phyloP scores from a whole-genome alignment of 331 rosid species.

The Rhamnella rubrinervis region DNA sequence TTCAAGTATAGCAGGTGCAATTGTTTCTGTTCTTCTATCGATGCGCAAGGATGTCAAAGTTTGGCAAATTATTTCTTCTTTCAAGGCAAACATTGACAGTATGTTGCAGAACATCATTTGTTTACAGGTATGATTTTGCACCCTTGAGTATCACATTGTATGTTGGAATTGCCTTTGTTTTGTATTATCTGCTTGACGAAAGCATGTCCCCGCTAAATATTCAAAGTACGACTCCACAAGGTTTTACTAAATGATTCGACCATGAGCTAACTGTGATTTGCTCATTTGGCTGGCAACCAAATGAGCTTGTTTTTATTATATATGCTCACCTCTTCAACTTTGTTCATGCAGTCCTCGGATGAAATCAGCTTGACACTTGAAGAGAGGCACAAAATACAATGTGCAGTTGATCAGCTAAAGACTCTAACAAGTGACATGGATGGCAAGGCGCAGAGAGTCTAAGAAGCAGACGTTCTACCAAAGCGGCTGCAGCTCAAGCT shows the following conservation, averaged over 20 bases:
- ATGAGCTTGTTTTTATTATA: background rate
- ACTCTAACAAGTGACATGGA: constrained; percentile 5
- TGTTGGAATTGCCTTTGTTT: background rate
- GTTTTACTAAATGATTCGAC: no score
- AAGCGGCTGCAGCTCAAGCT: no score
- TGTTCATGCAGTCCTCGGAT: constrained; percentile 46
- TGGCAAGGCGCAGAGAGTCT: no score
- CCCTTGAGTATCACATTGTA: background rate
- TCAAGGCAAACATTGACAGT: constrained; percentile 42
- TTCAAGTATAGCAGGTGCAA: constrained; percentile 34
- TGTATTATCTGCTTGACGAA: background rate
- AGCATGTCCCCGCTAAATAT: background rate
- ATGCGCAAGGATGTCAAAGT: constrained; percentile 51
- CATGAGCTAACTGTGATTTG: no score
- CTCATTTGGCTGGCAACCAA: background rate
- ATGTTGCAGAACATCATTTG: constrained; percentile 35
- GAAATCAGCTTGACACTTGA: constrained; percentile 41
- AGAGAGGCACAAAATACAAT: constrained; percentile 44
- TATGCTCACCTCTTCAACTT: constrained; percentile 10
- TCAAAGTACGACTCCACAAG: no score
- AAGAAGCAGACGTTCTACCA: no score
- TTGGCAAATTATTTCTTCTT: constrained; percentile 36
- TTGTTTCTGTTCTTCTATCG: constrained; percentile 44
- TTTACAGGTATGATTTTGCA: constrained; percentile 48
- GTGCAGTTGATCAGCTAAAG: constrained; percentile 38